These are phyloP conservation scores for Tylopilus balloui DNA, from an alignment of 768 basidiomycete species.

Conservation along the genomic window DNA sequence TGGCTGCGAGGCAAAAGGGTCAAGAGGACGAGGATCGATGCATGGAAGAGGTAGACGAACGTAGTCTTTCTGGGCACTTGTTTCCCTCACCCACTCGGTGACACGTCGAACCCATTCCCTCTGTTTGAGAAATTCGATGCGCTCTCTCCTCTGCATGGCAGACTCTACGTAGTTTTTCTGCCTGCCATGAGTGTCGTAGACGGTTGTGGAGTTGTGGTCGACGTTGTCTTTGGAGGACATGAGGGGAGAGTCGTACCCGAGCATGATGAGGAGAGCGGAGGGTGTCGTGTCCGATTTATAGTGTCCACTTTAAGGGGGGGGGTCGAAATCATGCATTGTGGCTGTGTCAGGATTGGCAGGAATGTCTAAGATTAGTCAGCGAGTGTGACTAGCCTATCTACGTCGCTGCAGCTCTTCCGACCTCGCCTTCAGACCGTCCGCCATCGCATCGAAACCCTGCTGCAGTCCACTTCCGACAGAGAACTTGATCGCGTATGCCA, in stretches of 20 bases:
- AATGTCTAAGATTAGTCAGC: slow-evolving; percentile 24
- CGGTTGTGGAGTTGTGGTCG: slow-evolving; percentile 19
- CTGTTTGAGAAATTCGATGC: slow-evolving; percentile 48
- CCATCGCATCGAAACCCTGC: slow-evolving; percentile 49
- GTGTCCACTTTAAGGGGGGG: slow-evolving; percentile 5
- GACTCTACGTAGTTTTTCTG: slow-evolving; percentile 45
- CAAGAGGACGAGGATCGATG: neutral
- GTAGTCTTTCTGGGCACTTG: slow-evolving; percentile 25
- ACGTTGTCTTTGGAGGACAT: slow-evolving; percentile 17
- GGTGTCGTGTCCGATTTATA: slow-evolving; percentile 18
- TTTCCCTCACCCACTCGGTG: slow-evolving; percentile 36
- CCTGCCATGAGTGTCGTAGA: slow-evolving; percentile 42
- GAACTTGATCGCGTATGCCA: slow-evolving; percentile 50
- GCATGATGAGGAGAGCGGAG: slow-evolving; percentile 13
- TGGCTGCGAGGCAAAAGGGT: slow-evolving; percentile 10
- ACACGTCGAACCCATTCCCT: slow-evolving; percentile 41
- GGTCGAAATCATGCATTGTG: slow-evolving; percentile 25
- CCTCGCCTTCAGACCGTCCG: slow-evolving; percentile 50
- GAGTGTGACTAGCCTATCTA: neutral
- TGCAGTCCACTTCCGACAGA: slow-evolving; percentile 41
- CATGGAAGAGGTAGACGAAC: slow-evolving; percentile 6
- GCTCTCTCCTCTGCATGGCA: slow-evolving; percentile 43
- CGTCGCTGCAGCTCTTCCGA: slow-evolving; percentile 36
- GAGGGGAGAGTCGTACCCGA: slow-evolving; percentile 13
- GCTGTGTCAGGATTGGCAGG: slow-evolving; percentile 24